Base-by-base conservation (phyloP, 768 basidiomycete species). In the Serendipita vermifera region DNA sequence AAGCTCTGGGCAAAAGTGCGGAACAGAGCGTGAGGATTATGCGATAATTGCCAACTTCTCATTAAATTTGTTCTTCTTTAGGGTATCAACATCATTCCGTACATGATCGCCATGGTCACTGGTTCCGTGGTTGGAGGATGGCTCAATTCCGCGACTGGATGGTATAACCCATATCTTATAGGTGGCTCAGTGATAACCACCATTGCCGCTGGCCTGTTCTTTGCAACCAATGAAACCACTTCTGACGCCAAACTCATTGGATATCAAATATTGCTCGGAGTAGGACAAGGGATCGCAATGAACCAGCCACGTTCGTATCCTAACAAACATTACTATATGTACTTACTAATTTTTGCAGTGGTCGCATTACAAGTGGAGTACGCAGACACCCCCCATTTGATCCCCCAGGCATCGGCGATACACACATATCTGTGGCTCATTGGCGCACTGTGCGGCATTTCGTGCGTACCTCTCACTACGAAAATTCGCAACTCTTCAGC, bases 331-430 rank as follows among this genome's bases (percentile, higher is more conserved):
- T 51, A 26, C 7, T 17, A 20, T 15, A 26, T 6, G 22, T 26
- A 26, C 7, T 15, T 51, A 4, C 15, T 26, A 15, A 43, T 7
- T 43, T 43, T 26, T 43, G 46, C 46, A 26, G 65, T 73, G 65
- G 61, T 71, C 38, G 67, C 70, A 5, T 67, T 71, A 4, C 72
- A 73, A 54, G 70, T 68, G 26, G 70, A 71, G 32, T 65, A 68
- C 41, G 63, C 62, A 22, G 58, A 63, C 38, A 59, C 63, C 27
- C 63, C 66, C 1, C 61, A 65, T 58, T 57, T 70, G 41, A 64
- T 72, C 48, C 65, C 70, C 2, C 64, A 68, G 33, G 64, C 66
- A 6, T 70, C 69, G 3, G 67, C 66, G 5, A 43, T 68, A 7
- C 67, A 64, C 35, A 64, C 69, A 15, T 73, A 72, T 59, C 60